phyloP scores from a whole-genome alignment of 2,329 filamentous ascomycete species.

The Botrytis cinerea region DNA sequence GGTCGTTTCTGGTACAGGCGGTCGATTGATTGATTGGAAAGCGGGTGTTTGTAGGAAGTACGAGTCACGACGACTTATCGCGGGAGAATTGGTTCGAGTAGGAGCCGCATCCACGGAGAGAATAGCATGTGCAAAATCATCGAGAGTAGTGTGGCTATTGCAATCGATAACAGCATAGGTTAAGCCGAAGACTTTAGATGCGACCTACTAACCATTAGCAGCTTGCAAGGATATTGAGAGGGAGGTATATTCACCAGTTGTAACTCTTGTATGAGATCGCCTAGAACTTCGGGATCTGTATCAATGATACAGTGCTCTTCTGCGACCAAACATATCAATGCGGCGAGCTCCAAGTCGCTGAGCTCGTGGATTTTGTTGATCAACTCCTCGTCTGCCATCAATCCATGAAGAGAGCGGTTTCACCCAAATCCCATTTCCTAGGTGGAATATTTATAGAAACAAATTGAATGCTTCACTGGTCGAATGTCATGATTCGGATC shows the following conservation, averaged over 20 bases:
- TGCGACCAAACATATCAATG: slow-evolving; percentile 77
- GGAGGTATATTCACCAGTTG: slow-evolving; percentile 56
- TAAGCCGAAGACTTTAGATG: slow-evolving; percentile 71
- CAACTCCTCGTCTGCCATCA: slow-evolving; percentile 64
- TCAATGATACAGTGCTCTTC: slow-evolving; percentile 88
- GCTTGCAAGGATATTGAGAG: neutral
- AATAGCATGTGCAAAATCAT: slow-evolving; percentile 76
- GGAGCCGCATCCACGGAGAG: slow-evolving; percentile 35
- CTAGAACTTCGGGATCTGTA: slow-evolving; percentile 61
- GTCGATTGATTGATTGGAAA: slow-evolving; percentile 38
- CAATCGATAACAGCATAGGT: slow-evolving; percentile 71
- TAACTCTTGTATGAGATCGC: slow-evolving; percentile 73
- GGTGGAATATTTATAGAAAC: neutral
- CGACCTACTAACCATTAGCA: slow-evolving; percentile 53
- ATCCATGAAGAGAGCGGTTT: slow-evolving; percentile 25
- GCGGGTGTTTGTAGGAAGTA: slow-evolving; percentile 39
- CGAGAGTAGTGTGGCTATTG: slow-evolving; percentile 70
- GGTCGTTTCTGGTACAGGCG: slow-evolving; percentile 42
- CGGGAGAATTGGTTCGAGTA: slow-evolving; percentile 35
- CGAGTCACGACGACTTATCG: slow-evolving; percentile 39
- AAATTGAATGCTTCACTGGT: slow-evolving; percentile 3
- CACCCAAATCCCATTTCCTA: slow-evolving; percentile 24
- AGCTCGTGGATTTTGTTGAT: slow-evolving; percentile 73
- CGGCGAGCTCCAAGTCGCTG: slow-evolving; percentile 84
- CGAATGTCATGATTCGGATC: neutral